Conservation (phyloP, 345 rosid genomes). For the Citrus trifoliata region DNA sequence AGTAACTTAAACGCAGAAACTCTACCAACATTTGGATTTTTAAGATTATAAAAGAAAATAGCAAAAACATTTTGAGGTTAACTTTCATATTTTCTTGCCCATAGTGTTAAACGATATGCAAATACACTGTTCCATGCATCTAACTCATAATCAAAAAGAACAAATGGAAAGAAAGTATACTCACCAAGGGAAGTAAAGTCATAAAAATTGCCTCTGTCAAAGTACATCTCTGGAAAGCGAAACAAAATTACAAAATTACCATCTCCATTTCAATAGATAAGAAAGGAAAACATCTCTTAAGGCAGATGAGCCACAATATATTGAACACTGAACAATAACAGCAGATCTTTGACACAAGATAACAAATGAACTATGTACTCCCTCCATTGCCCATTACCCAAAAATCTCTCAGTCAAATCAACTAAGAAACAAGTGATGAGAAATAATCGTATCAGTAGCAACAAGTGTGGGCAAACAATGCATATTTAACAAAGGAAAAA, state of each 20-base stretch:
- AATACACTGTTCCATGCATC: background rate
- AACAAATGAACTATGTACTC: background rate
- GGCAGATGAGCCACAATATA: background rate
- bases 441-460: background rate
- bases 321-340: background rate
- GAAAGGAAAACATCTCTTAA: background rate
- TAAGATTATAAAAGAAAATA: background rate
- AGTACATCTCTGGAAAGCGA: constrained; percentile 75
- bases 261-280: constrained; percentile 1
- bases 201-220: constrained; percentile 92
- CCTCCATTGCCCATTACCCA: background rate
- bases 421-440: background rate
- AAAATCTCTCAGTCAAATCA: background rate
- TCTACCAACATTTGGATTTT: background rate
- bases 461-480: background rate
- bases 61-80: background rate
- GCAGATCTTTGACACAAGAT: background rate
- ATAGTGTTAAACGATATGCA: background rate
- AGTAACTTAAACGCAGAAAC: background rate
- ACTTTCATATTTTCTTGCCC: background rate
- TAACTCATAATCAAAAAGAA: background rate
- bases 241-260: constrained; percentile 2
- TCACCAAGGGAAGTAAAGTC: constrained; percentile 97
- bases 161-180: constrained; percentile 21
- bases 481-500: background rate